These are phyloP conservation scores for Cladophialophora psammophila DNA, from an alignment of 2,329 filamentous ascomycete species.

Conservation along the genomic window DNA sequence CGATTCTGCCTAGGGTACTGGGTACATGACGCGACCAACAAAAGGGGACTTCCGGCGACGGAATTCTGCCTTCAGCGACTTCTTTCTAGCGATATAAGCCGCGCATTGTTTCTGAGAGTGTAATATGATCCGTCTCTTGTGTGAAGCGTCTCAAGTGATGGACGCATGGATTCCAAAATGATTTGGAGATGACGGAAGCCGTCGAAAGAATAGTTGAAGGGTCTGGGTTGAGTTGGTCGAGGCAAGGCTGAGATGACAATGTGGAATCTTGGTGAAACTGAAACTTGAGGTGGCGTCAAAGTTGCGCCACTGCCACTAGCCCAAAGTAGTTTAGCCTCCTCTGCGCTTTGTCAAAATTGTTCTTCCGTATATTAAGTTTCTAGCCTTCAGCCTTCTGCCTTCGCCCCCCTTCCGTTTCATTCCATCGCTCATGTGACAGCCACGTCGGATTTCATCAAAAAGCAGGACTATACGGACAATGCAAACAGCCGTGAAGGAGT, in stretches of 20 bases:
- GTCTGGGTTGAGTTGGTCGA: background rate
- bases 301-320: background rate
- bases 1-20: background rate
- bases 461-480: background rate
- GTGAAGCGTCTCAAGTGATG: background rate
- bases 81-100: background rate
- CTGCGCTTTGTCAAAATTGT: background rate
- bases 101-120: background rate
- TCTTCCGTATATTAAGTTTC: background rate
- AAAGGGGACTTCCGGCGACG: background rate
- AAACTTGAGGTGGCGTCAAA: background rate
- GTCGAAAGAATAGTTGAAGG: background rate
- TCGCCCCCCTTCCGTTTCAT: background rate
- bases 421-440: background rate
- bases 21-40: background rate
- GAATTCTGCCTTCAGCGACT: background rate
- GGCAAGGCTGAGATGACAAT: background rate
- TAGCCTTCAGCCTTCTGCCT: background rate
- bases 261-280: background rate
- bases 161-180: background rate
- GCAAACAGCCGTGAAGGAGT: background rate
- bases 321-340: background rate
- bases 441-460: slow-evolving; percentile 2
- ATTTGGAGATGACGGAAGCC: background rate
- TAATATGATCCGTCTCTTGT: background rate